Conservation (phyloP, 768 basidiomycete species). For the Sporobolomyces phaffii region DNA sequence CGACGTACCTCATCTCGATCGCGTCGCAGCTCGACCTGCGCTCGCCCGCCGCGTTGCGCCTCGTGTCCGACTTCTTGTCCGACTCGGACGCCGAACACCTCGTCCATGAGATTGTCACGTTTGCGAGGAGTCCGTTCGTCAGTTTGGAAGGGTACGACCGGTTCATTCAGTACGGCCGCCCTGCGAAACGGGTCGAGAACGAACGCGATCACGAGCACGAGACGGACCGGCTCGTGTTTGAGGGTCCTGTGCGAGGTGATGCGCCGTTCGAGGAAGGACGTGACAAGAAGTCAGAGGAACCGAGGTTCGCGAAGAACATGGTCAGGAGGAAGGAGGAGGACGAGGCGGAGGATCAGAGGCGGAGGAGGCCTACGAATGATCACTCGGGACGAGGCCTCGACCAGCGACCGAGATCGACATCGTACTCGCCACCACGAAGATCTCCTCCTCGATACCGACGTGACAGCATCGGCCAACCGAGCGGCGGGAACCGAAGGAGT, state of each 20-base stretch:
- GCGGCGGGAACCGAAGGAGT: not conserved
- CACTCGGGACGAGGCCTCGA: not conserved
- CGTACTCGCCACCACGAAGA: not conserved
- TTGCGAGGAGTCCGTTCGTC: slow-evolving; percentile 31
- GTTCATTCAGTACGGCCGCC: slow-evolving; percentile 35
- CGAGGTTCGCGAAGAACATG: slow-evolving; percentile 26
- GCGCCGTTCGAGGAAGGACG: too few species aligned
- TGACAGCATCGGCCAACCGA: not conserved
- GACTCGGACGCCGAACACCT: slow-evolving; percentile 39
- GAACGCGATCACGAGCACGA: not conserved
- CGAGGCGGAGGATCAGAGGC: not conserved
- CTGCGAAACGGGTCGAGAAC: slow-evolving; percentile 6
- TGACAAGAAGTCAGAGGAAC: slow-evolving; percentile 3
- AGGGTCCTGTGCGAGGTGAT: too few species aligned
- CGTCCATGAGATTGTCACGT: slow-evolving; percentile 36
- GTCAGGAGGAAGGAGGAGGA: not conserved
- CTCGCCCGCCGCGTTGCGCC: slow-evolving; percentile 35
- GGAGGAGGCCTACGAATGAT: not conserved
- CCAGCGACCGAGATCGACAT: not conserved
- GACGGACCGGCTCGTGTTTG: slow-evolving; percentile 1
- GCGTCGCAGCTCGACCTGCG: slow-evolving; percentile 43
- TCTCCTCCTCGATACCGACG: not conserved
- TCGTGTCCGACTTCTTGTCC: slow-evolving; percentile 41
- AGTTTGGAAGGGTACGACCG: slow-evolving; percentile 32
- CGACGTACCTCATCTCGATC: slow-evolving; percentile 39